Conservation (phyloP, 257 asterid genomes). For the Rauvolfia tetraphylla region DNA sequence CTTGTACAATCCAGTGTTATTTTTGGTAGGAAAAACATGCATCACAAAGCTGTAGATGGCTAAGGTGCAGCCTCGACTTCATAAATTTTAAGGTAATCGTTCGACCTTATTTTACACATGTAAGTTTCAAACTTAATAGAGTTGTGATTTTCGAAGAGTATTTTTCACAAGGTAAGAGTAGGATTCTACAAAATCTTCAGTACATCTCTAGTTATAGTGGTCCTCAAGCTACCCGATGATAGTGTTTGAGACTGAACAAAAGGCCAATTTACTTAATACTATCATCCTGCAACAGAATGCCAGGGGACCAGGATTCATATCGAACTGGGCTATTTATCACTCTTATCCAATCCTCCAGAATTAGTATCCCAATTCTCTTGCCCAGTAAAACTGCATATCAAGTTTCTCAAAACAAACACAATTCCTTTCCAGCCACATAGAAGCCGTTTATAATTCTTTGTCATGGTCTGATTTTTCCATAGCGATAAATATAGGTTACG, state of each 20-base stretch:
- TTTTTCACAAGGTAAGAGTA: too few species aligned
- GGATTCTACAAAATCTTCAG: background rate
- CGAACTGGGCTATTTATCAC: background rate
- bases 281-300: background rate
- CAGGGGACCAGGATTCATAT: background rate
- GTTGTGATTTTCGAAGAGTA: background rate
- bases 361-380: background rate
- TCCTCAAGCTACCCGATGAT: too few species aligned
- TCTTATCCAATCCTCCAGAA: background rate
- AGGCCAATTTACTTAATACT: background rate
- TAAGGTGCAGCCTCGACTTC: too few species aligned
- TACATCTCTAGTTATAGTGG: background rate
- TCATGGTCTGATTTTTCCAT: background rate
- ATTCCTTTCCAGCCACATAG: background rate
- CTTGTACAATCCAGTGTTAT: constrained; percentile 1
- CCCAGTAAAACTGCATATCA: background rate
- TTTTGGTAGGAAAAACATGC: background rate
- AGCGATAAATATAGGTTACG: background rate
- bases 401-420: background rate
- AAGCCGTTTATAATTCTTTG: background rate
- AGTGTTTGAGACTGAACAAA: background rate
- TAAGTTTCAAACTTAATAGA: too few species aligned
- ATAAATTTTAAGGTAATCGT: too few species aligned
- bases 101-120: too few species aligned
- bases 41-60: background rate